phyloP scores from a whole-genome alignment of 2,329 filamentous ascomycete species.

The Volutella citrinella region DNA sequence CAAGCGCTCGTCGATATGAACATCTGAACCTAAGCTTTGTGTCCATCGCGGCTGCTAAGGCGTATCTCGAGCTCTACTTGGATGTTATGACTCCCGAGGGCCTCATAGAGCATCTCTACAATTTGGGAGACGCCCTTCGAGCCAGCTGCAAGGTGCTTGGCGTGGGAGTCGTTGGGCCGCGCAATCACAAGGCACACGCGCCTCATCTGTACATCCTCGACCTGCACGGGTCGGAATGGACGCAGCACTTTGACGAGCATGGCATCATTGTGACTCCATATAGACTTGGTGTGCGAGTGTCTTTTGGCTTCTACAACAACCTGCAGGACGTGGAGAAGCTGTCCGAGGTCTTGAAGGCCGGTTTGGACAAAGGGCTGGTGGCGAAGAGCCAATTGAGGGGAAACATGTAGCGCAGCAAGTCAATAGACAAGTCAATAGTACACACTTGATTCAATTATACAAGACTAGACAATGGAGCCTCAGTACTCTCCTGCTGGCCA shows the following conservation, averaged over 20 bases:
- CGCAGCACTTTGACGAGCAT: conserved; percentile 12
- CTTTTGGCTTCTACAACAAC: conserved; percentile 12
- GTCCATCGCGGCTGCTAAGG: conserved; percentile 18
- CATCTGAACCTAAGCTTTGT: conserved; percentile 29
- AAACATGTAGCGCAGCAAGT: too few relatives aligned
- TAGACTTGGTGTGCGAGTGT: conserved; percentile 24
- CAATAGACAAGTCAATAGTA: too few relatives aligned
- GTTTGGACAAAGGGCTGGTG: conserved; percentile 1
- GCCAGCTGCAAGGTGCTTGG: conserved; percentile 16
- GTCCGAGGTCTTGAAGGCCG: not conserved
- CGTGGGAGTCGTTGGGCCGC: conserved; percentile 20
- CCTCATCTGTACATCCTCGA: conserved; percentile 29
- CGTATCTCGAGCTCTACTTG: conserved; percentile 24
- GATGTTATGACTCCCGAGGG: conserved; percentile 21
- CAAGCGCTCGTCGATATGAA: conserved; percentile 26
- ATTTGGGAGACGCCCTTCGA: conserved; percentile 19
- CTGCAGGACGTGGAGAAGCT: conserved; percentile 6
- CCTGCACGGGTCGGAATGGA: conserved; percentile 20
- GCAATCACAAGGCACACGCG: conserved; percentile 15
- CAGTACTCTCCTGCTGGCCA: conserved; percentile 4
- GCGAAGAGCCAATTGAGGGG: too few relatives aligned
- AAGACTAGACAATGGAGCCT: too few relatives aligned
- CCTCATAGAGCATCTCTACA: conserved; percentile 23
- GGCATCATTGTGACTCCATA: conserved; percentile 19
- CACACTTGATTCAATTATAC: too few relatives aligned